Evolutionary conservation across 257 asterid genomes (phyloP).

Genomic region (Eustoma russellianum): DNA sequence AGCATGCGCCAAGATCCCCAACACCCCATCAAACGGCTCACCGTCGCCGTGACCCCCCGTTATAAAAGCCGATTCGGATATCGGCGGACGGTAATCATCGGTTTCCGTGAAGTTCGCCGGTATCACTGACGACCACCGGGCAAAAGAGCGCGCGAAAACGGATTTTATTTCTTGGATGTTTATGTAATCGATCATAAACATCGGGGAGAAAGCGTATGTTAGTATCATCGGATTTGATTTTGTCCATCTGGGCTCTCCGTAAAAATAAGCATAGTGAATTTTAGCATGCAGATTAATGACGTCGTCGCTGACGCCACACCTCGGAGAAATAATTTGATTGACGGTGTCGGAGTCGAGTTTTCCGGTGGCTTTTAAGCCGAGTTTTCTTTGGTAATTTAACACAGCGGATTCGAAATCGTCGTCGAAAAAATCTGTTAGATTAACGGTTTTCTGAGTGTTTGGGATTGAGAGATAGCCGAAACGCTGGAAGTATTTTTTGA

Average conservation of each 20-base stretch:
- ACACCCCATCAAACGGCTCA: conserved; percentile 65
- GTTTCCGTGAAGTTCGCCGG: conserved; percentile 76
- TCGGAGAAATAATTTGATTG: conserved; percentile 39
- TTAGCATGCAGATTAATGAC: conserved; percentile 8
- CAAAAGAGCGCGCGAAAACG: conserved; percentile 41
- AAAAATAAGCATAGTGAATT: conserved; percentile 41
- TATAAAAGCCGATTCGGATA: conserved; percentile 67
- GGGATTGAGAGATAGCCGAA: conserved; percentile 52
- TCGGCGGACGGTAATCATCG: conserved; percentile 43
- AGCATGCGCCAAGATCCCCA: conserved; percentile 84
- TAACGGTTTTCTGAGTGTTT: conserved; percentile 30
- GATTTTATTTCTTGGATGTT: conserved; percentile 20
- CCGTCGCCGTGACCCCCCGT: conserved; percentile 91
- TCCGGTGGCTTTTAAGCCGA: conserved; percentile 48
- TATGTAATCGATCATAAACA: conserved; percentile 40
- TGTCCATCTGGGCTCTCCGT: conserved; percentile 61
- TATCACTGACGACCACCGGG: conserved; percentile 81
- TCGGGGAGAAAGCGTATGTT: conserved; percentile 60
- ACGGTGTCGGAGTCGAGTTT: conserved; percentile 49
- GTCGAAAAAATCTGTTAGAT: conserved; percentile 50
- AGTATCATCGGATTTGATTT: conserved; percentile 34
- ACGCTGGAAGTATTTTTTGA: conserved; percentile 63
- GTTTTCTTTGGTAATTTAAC: conserved; percentile 39
- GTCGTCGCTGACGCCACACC: conserved; percentile 63
- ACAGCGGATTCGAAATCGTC: conserved; percentile 50